Evolutionary conservation across 176 grass and related monocot species (phyloP), one percentile per base, ranked within the genome.

Genomic region (Miscanthus lutarioriparius): DNA sequence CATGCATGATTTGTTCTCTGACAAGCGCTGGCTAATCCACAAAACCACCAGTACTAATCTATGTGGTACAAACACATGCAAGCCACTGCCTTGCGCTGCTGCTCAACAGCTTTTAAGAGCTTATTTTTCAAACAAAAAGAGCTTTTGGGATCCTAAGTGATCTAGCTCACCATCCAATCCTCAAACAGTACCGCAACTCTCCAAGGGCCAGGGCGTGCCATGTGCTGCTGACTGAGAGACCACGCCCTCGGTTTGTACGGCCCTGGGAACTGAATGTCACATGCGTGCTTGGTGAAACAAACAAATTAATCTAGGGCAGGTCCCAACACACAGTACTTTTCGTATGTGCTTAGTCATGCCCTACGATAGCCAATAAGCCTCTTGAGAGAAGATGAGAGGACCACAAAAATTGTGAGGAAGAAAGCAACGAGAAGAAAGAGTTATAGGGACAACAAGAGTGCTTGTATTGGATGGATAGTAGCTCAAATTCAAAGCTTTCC

Each of bases 91-190:
- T 74, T 53, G 45, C 45, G 71, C 41, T 75, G 47, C 19, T 36
- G 66, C 2, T 54, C 25, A 74, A 2, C 73, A 75, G 73, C 73
- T n/a, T 75, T 75, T n/a, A 30, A 48, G 48, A 36, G 33, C 43
- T 74, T 74, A 9, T 28, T 47, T 74, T 49, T 49, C 7, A 54
- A 75, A 54, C 72, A 35, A 36, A 75, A 20, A 75, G 73, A 75
- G 36, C 73, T 75, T 75, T 75, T 75, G 48, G 73, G 73, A 75
- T 75, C 48, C 73, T 75, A 36, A 75, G 73, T 75, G 73, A 74
- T 74, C 43, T 47, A 75, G 28, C 73, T 53, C 15, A 20, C 28
- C 27, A 53, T 22, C 28, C 73, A 35, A 75, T 54, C 73, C 72
- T 28, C 40, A 27, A 27, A 47, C 40, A 20, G 49, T 53, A 14